Evolutionary conservation across 164 flowering plant genomes (phyloP).

Genomic region (Nelumbo lutea): DNA sequence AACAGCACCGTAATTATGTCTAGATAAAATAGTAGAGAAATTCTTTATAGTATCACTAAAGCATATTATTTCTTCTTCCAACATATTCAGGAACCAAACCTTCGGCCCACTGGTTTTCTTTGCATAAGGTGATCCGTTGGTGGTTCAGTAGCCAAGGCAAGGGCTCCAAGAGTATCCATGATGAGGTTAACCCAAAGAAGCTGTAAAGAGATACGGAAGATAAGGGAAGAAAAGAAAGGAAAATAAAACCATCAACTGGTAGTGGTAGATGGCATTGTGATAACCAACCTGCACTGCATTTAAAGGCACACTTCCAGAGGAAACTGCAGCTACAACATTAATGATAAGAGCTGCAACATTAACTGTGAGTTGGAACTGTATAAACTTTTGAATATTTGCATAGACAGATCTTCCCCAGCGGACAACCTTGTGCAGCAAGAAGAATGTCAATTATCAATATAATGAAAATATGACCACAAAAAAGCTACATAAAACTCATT

Average conservation of each 20-base stretch:
- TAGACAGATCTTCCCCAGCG: constrained; percentile 98
- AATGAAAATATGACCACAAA: neutral
- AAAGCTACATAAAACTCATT: neutral
- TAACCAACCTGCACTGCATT: constrained; percentile 82
- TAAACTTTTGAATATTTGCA: constrained; percentile 94
- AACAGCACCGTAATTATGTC: neutral
- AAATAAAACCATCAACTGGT: neutral
- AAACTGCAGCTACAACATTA: constrained; percentile 83
- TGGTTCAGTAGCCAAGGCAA: constrained; percentile 97
- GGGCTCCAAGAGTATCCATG: constrained; percentile 97
- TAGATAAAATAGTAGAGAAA: neutral
- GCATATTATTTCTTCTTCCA: neutral
- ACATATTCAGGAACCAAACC: constrained; percentile 33
- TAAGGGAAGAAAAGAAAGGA: neutral
- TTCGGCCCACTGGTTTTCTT: constrained; percentile 82
- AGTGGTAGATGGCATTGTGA: constrained; percentile 1
- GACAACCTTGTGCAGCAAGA: constrained; percentile 55
- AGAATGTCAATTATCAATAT: neutral
- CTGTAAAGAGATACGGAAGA: constrained; percentile 25
- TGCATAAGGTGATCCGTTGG: constrained; percentile 94
- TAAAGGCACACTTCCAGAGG: constrained; percentile 80
- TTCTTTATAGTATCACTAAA: no score
- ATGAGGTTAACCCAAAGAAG: constrained; percentile 98
- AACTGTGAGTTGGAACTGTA: constrained; percentile 95
- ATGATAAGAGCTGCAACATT: constrained; percentile 91